Percentiles rank a stretch among this genome's conserved stretches.
These are phyloP conservation scores for Beauveria varroae DNA, from an alignment of 2,329 filamentous ascomycete genomes.

Conservation along the genomic window DNA sequence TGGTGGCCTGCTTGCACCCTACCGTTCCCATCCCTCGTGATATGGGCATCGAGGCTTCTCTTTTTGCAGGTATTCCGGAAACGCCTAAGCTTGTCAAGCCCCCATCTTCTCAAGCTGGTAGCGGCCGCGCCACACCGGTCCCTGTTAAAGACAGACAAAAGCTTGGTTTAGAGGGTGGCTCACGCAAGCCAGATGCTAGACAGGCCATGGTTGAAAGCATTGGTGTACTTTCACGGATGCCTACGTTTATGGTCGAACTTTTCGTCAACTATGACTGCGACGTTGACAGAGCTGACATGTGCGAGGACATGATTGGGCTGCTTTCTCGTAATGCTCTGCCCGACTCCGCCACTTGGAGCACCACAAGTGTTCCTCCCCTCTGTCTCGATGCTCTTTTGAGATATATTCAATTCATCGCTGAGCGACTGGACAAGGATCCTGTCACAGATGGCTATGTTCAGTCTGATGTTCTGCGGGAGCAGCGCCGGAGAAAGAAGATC, in stretches of 20 bases:
- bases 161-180: slow-evolving; percentile 83
- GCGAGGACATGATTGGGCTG: slow-evolving; percentile 90
- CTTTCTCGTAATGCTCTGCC: slow-evolving; percentile 91
- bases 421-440: slow-evolving; percentile 69
- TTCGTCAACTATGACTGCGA: slow-evolving; percentile 99
- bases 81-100: slow-evolving; percentile 81
- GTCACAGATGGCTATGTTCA: slow-evolving; percentile 59
- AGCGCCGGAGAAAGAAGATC: slow-evolving; percentile 73
- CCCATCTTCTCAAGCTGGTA: slow-evolving; percentile 61
- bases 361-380: slow-evolving; percentile 90
- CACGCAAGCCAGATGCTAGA: slow-evolving; percentile 85
- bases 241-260: slow-evolving; percentile 87
- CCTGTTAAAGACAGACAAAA: slow-evolving; percentile 88
- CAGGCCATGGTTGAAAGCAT: slow-evolving; percentile 99
- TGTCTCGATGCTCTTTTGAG: slow-evolving; percentile 87
- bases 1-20: slow-evolving; percentile 89
- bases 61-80: slow-evolving; percentile 91
- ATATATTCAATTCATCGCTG: slow-evolving; percentile 86
- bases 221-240: slow-evolving; percentile 83
- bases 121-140: slow-evolving; percentile 82
- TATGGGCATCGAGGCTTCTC: slow-evolving; percentile 76
- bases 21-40: slow-evolving; percentile 91
- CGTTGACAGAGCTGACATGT: slow-evolving; percentile 81
- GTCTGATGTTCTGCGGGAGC: slow-evolving; percentile 55
- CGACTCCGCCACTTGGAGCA: slow-evolving; percentile 97